These are phyloP conservation scores for Hypoxylon subgilvum DNA, from an alignment of 495 filamentous ascomycete genomes.

Conservation along the genomic window DNA sequence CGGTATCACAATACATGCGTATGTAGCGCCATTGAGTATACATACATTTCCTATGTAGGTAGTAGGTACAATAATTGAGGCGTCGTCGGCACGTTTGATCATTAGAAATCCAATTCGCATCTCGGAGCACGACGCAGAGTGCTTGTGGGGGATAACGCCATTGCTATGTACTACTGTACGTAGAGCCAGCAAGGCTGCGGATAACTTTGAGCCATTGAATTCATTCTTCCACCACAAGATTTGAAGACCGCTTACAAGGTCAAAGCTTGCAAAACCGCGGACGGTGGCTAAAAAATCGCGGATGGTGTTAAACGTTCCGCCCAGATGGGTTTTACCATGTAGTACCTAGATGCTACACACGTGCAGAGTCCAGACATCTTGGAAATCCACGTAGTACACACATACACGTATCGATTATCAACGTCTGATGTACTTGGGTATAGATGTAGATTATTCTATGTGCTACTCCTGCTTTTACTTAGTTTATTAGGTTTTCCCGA, in stretches of 20 bases:
- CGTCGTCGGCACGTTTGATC: no score
- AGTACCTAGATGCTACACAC: background rate
- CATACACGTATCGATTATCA: no score
- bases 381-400: no score
- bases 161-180: slow-evolving; percentile 20
- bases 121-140: slow-evolving; percentile 3
- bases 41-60: no score
- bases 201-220: no score
- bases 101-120: slow-evolving; percentile 21
- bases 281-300: slow-evolving; percentile 12
- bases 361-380: no score
- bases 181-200: slow-evolving; percentile 15
- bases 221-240: slow-evolving; percentile 16
- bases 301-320: slow-evolving; percentile 29
- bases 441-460: no score
- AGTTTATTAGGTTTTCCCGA: no score
- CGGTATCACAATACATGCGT: slow-evolving; percentile 6
- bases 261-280: slow-evolving; percentile 23
- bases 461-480: no score
- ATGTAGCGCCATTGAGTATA: slow-evolving; percentile 1
- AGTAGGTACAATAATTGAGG: no score
- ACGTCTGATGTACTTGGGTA: no score
- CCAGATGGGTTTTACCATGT: slow-evolving; percentile 20
- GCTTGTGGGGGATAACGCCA: slow-evolving; percentile 27
- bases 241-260: slow-evolving; percentile 11